Evolutionary conservation across 2,329 filamentous ascomycete species (phyloP).

Genomic region (Alternaria arbusti): DNA sequence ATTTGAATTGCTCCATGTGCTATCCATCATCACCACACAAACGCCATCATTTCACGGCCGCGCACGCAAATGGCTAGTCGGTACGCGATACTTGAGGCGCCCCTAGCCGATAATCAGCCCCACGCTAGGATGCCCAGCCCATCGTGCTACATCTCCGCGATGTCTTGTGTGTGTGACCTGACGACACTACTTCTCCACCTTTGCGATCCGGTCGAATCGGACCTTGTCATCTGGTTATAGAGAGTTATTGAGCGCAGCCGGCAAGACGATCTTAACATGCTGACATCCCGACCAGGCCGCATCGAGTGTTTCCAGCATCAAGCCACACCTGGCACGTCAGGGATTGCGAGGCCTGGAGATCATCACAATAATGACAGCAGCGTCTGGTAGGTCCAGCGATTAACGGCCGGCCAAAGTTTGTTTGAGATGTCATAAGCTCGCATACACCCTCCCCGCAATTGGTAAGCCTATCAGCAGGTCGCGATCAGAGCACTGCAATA

Average conservation of each 20-base stretch:
- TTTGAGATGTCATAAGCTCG: constrained; percentile 28
- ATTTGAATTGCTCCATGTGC: constrained; percentile 26
- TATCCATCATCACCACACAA: constrained; percentile 37
- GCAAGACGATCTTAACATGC: constrained; percentile 14
- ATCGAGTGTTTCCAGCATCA: constrained; percentile 38
- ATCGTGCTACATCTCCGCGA: constrained; percentile 26
- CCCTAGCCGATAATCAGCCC: constrained; percentile 35
- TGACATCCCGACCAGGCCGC: constrained; percentile 20
- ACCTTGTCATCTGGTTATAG: constrained; percentile 5
- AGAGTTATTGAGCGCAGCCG: constrained; percentile 6
- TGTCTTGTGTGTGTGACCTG: constrained; percentile 26
- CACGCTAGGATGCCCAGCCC: constrained; percentile 30
- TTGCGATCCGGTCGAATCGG: constrained; percentile 7
- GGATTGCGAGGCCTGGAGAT: constrained; percentile 36
- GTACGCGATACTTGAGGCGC: constrained; percentile 33
- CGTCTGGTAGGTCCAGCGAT: constrained; percentile 25
- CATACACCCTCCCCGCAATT: constrained; percentile 35
- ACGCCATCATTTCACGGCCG: constrained; percentile 38
- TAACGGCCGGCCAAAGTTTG: constrained; percentile 41
- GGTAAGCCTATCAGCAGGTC: constrained; percentile 38
- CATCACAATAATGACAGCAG: constrained; percentile 30
- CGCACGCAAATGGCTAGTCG: constrained; percentile 30
- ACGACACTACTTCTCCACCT: constrained; percentile 14
- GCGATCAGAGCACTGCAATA: constrained; percentile 13
- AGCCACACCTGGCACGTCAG: constrained; percentile 35